A percentile compares a stretch with the other conserved stretches of the same genome.
Conservation (phyloP, 768 basidiomycete genomes). For the Boletus speciosus region DNA sequence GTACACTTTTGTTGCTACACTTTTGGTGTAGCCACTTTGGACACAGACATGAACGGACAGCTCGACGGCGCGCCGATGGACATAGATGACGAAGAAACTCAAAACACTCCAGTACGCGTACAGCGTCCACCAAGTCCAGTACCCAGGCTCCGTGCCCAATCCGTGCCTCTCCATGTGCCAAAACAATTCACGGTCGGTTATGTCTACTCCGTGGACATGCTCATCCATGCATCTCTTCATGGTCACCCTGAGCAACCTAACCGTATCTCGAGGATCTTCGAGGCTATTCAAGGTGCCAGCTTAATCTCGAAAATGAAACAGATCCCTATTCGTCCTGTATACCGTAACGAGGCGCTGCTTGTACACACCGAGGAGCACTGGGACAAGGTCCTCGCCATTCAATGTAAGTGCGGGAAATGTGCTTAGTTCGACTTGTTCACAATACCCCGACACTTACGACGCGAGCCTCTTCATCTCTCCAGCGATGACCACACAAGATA, state of each 20-base stretch:
- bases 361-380: slow-evolving; percentile 92
- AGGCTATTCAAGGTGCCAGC: slow-evolving; percentile 55
- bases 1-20: slow-evolving; percentile 2
- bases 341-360: slow-evolving; percentile 75
- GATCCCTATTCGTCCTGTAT: slow-evolving; percentile 71
- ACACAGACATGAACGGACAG: slow-evolving; percentile 19
- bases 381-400: slow-evolving; percentile 83
- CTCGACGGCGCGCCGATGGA: slow-evolving; percentile 25
- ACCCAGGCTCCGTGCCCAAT: slow-evolving; percentile 24
- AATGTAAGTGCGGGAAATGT: slow-evolving; percentile 51
- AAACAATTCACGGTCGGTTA: slow-evolving; percentile 59
- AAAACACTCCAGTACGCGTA: not conserved
- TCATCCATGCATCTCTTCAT: slow-evolving; percentile 66
- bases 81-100: slow-evolving; percentile 21
- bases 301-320: slow-evolving; percentile 71
- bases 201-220: slow-evolving; percentile 86
- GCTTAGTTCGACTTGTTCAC: not conserved
- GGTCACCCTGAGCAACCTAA: slow-evolving; percentile 74
- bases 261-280: slow-evolving; percentile 76
- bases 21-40: not conserved
- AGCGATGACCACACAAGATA: slow-evolving; percentile 77
- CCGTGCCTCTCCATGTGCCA: slow-evolving; percentile 29
- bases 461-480: slow-evolving; percentile 13
- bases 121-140: slow-evolving; percentile 21
- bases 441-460: slow-evolving; percentile 12